Evolutionary conservation across 805 yeast genomes (phyloP).

Genomic region (Candida sphagnicola): DNA sequence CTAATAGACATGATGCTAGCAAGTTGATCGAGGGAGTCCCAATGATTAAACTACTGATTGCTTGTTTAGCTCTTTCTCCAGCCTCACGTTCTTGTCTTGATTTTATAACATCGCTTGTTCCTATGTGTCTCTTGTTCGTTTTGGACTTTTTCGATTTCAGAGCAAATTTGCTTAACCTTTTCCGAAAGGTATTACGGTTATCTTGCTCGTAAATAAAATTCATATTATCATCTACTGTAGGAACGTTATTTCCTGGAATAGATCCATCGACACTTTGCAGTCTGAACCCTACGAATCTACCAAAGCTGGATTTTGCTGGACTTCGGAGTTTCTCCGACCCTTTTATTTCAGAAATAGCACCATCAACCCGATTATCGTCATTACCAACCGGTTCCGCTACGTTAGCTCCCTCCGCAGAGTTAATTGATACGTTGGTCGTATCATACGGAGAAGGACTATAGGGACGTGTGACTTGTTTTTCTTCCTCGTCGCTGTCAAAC

Average conservation of each 20-base stretch:
- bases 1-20: slow-evolving; percentile 67
- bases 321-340: background rate
- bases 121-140: background rate
- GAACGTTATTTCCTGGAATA: background rate
- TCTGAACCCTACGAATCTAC: slow-evolving; percentile 3
- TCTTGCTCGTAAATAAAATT: slow-evolving; percentile 1
- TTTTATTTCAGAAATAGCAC: background rate
- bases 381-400: too few relatives aligned
- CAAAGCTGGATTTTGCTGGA: background rate
- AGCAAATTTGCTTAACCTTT: slow-evolving; percentile 2
- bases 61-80: slow-evolving; percentile 32
- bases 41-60: slow-evolving; percentile 45
- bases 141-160: slow-evolving; percentile 2
- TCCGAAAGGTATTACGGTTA: slow-evolving; percentile 1
- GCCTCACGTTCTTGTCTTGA: slow-evolving; percentile 19
- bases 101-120: background rate
- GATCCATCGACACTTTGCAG: background rate
- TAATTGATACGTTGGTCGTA: background rate
- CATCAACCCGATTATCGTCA: too few relatives aligned
- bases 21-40: slow-evolving; percentile 75
- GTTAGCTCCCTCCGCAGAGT: too few relatives aligned
- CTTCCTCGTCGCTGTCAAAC: background rate
- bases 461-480: background rate
- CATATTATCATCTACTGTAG: background rate
- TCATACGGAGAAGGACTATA: background rate